Percentiles rank a stretch among this genome's conserved stretches.
phyloP scores from a whole-genome alignment of 2,329 filamentous ascomycete genomes.

The Endoconidiophora laricicola region DNA sequence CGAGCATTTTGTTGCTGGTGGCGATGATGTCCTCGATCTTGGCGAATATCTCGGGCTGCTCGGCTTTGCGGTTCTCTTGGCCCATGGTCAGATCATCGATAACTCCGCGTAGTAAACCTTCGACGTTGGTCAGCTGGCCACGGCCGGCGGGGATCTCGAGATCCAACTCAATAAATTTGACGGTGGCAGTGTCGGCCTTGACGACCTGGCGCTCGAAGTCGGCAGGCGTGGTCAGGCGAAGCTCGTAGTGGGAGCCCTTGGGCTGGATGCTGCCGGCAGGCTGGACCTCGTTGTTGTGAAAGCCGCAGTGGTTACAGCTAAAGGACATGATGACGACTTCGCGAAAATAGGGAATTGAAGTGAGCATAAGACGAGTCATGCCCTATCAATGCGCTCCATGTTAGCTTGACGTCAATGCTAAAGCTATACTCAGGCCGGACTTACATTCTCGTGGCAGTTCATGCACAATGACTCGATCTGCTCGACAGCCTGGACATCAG shows the following conservation, averaged over 20 bases:
- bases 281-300: conserved; percentile 87
- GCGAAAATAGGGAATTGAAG: conserved; percentile 89
- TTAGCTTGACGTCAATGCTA: conserved; percentile 11
- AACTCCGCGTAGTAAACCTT: conserved; percentile 67
- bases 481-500: conserved; percentile 41
- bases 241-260: conserved; percentile 67
- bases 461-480: conserved; percentile 69
- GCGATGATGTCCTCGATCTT: conserved; percentile 65
- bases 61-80: conserved; percentile 65
- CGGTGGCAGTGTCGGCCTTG: conserved; percentile 73
- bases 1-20: conserved; percentile 60
- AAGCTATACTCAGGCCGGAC: conserved; percentile 14
- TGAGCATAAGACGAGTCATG: conserved; percentile 69
- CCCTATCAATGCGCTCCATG: conserved; percentile 36
- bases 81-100: conserved; percentile 65
- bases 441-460: conserved; percentile 67
- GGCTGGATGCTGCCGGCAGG: conserved; percentile 84
- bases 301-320: conserved; percentile 72
- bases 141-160: conserved; percentile 84
- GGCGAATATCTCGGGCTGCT: conserved; percentile 58
- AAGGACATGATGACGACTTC: conserved; percentile 98
- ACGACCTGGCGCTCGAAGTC: conserved; percentile 81
- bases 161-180: conserved; percentile 81
- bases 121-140: conserved; percentile 83
- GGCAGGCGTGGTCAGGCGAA: conserved; percentile 53